A percentile compares a stretch with the other conserved stretches of the same genome.
Evolutionary conservation across 2,329 filamentous ascomycete genomes (phyloP).

Genomic region (Xylariomycetidae sp.): DNA sequence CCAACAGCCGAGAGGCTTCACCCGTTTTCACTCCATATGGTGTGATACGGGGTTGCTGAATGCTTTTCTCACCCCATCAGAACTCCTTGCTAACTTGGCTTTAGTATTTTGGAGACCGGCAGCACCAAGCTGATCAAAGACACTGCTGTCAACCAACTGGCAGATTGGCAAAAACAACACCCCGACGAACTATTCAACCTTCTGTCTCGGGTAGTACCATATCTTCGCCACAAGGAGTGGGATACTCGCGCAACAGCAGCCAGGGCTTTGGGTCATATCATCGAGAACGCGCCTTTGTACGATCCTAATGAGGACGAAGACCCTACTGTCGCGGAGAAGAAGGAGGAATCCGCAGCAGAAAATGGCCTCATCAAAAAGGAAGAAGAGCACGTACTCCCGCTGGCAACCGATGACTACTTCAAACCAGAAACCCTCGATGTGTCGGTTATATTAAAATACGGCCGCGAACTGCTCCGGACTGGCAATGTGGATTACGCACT

Average conservation of each 20-base stretch:
- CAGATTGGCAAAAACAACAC: constrained; percentile 96
- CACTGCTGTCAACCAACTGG: constrained; percentile 92
- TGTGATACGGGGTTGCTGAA: neutral
- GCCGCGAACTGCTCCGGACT: constrained; percentile 77
- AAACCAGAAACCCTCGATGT: constrained; percentile 72
- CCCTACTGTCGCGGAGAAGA: constrained; percentile 32
- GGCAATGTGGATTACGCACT: constrained; percentile 82
- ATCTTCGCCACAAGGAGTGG: constrained; percentile 92
- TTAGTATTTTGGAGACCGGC: constrained; percentile 89
- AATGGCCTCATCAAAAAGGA: constrained; percentile 53
- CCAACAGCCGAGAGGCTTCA: too few relatives aligned
- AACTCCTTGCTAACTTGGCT: neutral
- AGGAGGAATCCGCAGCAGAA: constrained; percentile 35
- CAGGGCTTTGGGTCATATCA: constrained; percentile 89
- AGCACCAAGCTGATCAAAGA: constrained; percentile 95
- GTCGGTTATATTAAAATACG: constrained; percentile 71
- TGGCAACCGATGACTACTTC: constrained; percentile 57
- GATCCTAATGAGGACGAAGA: constrained; percentile 79
- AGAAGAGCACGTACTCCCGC: constrained; percentile 44
- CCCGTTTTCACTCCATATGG: neutral
- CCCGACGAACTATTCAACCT: constrained; percentile 97
- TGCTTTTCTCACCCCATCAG: neutral
- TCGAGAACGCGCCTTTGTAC: constrained; percentile 79
- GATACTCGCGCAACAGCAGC: constrained; percentile 90
- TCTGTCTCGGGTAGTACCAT: constrained; percentile 88